Percentiles rank a stretch among this genome's conserved stretches.
These are phyloP conservation scores for Beauveria pseudobassiana DNA, from an alignment of 2,329 filamentous ascomycete species.

Conservation along the genomic window DNA sequence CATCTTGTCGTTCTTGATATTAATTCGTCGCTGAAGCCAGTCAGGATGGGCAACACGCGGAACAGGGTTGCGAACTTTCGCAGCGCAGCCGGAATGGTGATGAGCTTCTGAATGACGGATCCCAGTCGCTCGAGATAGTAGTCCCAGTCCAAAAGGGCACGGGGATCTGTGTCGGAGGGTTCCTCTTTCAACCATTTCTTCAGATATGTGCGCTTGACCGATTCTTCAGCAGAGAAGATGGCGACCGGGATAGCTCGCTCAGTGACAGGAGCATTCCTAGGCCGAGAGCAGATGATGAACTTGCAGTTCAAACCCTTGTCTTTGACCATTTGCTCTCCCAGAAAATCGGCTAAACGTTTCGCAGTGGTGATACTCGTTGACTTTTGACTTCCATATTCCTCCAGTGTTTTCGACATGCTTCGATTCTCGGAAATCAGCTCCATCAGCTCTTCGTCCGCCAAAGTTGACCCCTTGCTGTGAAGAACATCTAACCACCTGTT, in stretches of 20 bases:
- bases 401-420: slow-evolving; percentile 93
- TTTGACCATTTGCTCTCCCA: slow-evolving; percentile 98
- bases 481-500: slow-evolving; percentile 96
- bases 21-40: slow-evolving; percentile 90
- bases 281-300: slow-evolving; percentile 90
- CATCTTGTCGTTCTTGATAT: slow-evolving; percentile 91
- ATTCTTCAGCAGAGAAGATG: slow-evolving; percentile 90
- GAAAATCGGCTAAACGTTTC: slow-evolving; percentile 85
- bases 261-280: slow-evolving; percentile 84
- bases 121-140: slow-evolving; percentile 95
- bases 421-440: slow-evolving; percentile 99
- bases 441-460: slow-evolving; percentile 95
- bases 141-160: slow-evolving; percentile 87
- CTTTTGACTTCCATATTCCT: slow-evolving; percentile 93
- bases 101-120: slow-evolving; percentile 96
- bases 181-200: slow-evolving; percentile 96
- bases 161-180: slow-evolving; percentile 80
- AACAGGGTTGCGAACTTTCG: slow-evolving; percentile 90
- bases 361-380: slow-evolving; percentile 99
- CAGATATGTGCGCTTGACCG: slow-evolving; percentile 80
- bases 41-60: slow-evolving; percentile 91
- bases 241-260: slow-evolving; percentile 91
- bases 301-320: slow-evolving; percentile 99
- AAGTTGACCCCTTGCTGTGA: slow-evolving; percentile 75
- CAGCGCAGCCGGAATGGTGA: slow-evolving; percentile 93